These are phyloP conservation scores for Podaxis mareebaensis DNA, from an alignment of 768 basidiomycete species.

Conservation along the genomic window DNA sequence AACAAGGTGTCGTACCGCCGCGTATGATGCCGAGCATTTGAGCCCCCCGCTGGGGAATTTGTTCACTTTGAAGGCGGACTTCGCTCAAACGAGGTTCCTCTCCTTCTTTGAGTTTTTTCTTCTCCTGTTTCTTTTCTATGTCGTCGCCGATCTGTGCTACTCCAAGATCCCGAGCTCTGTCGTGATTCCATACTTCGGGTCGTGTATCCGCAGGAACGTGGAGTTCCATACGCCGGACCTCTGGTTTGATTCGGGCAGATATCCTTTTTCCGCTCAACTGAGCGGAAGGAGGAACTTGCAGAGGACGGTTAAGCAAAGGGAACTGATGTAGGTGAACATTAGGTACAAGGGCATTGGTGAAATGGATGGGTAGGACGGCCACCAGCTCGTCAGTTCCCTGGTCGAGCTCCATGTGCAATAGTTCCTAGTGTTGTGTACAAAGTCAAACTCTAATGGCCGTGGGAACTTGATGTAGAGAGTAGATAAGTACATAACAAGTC, in stretches of 20 bases:
- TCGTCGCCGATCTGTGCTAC: slow-evolving; percentile 71
- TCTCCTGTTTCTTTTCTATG: slow-evolving; percentile 72
- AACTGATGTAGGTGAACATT: slow-evolving; percentile 81
- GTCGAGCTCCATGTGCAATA: slow-evolving; percentile 26
- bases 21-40: slow-evolving; percentile 80
- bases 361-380: slow-evolving; percentile 69
- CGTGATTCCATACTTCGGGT: slow-evolving; percentile 78
- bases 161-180: slow-evolving; percentile 67
- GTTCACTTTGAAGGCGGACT: slow-evolving; percentile 72
- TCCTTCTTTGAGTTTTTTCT: slow-evolving; percentile 43
- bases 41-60: slow-evolving; percentile 59
- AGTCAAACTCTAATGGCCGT: not conserved
- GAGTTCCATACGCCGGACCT: slow-evolving; percentile 64
- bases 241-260: slow-evolving; percentile 68
- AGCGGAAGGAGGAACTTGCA: slow-evolving; percentile 79
- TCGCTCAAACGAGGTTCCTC: slow-evolving; percentile 68
- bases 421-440: slow-evolving; percentile 1
- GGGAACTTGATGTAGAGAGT: not conserved
- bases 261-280: slow-evolving; percentile 73
- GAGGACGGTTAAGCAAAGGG: slow-evolving; percentile 70
- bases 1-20: slow-evolving; percentile 48
- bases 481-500: not conserved
- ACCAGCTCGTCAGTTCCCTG: slow-evolving; percentile 60
- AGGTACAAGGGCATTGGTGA: slow-evolving; percentile 59
- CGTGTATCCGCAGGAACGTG: slow-evolving; percentile 83